Evolutionary conservation across 345 rosid genomes (phyloP).

Genomic region (Gossypium longicalyx): DNA sequence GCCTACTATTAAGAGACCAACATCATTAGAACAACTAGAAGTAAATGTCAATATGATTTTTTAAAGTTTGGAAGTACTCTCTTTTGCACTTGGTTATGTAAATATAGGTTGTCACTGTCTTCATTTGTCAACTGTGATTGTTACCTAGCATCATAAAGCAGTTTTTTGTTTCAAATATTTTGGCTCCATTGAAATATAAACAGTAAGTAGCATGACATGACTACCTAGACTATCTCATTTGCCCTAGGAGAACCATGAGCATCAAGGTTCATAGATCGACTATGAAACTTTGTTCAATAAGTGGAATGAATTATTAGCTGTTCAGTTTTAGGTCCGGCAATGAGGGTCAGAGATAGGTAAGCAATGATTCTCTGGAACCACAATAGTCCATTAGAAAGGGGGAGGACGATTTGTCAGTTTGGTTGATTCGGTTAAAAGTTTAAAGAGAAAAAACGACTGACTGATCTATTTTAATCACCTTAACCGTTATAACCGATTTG

Average conservation of each 20-base stretch:
- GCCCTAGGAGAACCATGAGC: not conserved
- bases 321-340: not conserved
- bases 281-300: not conserved
- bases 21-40: conserved; percentile 1
- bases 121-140: not conserved
- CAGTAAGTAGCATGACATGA: no score
- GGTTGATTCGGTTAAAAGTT: no score
- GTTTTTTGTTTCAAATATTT: not conserved
- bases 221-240: not conserved
- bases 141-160: not conserved
- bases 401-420: no score
- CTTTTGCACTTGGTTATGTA: conserved; percentile 15
- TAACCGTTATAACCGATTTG: no score
- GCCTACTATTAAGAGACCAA: conserved; percentile 12
- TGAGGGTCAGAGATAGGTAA: not conserved
- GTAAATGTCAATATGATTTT: not conserved
- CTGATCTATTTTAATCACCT: no score
- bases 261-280: not conserved
- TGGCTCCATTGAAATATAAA: not conserved
- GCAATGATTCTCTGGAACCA: not conserved
- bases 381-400: not conserved
- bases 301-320: not conserved
- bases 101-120: not conserved
- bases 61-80: not conserved
- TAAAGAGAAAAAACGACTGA: no score